phyloP scores from a whole-genome alignment of 2,329 filamentous ascomycete genomes.

The Botrytis fabae region DNA sequence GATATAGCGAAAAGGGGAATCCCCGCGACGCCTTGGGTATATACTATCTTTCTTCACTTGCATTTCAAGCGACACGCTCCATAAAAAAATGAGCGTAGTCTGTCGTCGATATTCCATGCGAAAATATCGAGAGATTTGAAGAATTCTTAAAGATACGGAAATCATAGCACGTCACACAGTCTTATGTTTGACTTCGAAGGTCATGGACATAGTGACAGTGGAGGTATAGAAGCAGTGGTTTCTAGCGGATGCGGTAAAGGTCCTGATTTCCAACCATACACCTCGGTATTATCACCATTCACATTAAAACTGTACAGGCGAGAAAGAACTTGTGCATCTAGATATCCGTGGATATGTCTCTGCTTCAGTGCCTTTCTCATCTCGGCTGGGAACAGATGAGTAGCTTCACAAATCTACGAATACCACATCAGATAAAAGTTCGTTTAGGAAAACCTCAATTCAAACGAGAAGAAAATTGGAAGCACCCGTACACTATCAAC shows the following conservation, averaged over 20 bases:
- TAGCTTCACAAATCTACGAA: background rate
- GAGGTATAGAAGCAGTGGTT: background rate
- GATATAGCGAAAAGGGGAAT: background rate
- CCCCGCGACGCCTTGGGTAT: too few relatives aligned
- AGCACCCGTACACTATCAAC: background rate
- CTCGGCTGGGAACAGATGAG: background rate
- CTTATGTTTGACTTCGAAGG: background rate
- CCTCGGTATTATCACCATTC: constrained; percentile 27
- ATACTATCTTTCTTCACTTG: background rate
- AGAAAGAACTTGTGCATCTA: background rate
- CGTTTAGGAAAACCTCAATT: background rate
- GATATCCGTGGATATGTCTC: background rate
- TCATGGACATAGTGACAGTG: background rate
- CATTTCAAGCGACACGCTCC: background rate
- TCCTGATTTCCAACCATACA: constrained; percentile 32
- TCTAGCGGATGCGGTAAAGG: constrained; percentile 21
- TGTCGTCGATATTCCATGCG: background rate
- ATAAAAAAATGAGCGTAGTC: background rate
- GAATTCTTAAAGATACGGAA: too few relatives aligned
- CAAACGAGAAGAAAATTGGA: background rate
- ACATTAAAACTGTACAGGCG: background rate
- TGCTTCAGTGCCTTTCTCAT: constrained; percentile 2
- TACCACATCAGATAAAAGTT: background rate
- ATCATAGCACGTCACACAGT: too few relatives aligned
- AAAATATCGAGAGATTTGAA: background rate